A percentile compares a stretch with the other conserved stretches of the same genome.
These are phyloP conservation scores for Secale cereale DNA, from an alignment of 176 grass and related monocot genomes.

Conservation along the genomic window DNA sequence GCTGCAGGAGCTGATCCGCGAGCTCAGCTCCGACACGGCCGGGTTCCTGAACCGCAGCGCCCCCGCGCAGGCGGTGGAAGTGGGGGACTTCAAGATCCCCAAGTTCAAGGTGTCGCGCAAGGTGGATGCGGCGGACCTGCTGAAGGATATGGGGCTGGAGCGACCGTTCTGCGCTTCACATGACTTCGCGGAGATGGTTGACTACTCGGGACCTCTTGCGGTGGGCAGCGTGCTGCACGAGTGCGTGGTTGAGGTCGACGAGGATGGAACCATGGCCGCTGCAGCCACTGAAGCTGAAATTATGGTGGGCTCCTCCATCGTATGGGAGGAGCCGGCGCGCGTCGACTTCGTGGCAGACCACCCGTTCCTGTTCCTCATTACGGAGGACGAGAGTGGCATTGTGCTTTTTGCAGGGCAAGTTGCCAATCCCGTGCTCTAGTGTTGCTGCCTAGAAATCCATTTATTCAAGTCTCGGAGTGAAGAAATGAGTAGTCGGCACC, in stretches of 20 bases:
- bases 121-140: neutral
- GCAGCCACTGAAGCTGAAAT: neutral
- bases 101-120: slow-evolving; percentile 5
- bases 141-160: neutral
- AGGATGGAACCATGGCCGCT: slow-evolving; percentile 46
- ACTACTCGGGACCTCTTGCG: too few relatives aligned
- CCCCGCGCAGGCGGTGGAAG: neutral
- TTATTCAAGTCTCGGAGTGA: too few relatives aligned
- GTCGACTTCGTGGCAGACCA: slow-evolving; percentile 40
- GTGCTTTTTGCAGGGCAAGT: slow-evolving; percentile 34
- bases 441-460: neutral
- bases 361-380: slow-evolving; percentile 37
- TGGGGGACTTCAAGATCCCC: neutral
- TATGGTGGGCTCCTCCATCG: neutral
- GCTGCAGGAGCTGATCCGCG: neutral
- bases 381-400: slow-evolving; percentile 11
- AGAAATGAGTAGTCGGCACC: too few relatives aligned
- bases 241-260: slow-evolving; percentile 31
- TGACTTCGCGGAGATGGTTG: neutral
- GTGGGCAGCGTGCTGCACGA: neutral
- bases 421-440: slow-evolving; percentile 2
- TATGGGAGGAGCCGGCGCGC: neutral
- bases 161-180: neutral
- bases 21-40: neutral
- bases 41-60: neutral